Evolutionary conservation across 2,329 filamentous ascomycete species (phyloP).

Genomic region (Didymella segeticola): DNA sequence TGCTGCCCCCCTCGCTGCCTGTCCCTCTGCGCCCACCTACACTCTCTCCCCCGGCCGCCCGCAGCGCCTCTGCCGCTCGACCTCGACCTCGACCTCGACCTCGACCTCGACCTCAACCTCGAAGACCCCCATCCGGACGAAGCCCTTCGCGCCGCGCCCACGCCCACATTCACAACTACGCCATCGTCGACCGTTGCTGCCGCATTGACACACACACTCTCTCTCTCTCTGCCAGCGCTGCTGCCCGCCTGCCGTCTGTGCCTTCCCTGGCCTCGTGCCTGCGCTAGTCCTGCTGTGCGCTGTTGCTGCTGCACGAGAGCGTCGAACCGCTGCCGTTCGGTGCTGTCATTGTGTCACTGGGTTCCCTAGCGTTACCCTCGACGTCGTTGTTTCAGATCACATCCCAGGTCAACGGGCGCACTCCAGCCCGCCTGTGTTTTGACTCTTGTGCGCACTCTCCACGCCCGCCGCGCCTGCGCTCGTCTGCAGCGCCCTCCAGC

Average conservation of each 20-base stretch:
- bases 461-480: constrained; percentile 24
- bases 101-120: no score
- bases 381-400: constrained; percentile 44
- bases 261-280: background rate
- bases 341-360: constrained; percentile 20
- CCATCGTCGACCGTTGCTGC: constrained; percentile 2
- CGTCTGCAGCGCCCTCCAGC: constrained; percentile 17
- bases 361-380: constrained; percentile 19
- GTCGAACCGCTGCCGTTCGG: constrained; percentile 3
- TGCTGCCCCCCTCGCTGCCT: constrained; percentile 6
- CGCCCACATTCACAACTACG: no score
- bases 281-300: constrained; percentile 13
- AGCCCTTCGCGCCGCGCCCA: constrained; percentile 5
- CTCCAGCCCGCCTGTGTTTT: constrained; percentile 21
- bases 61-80: background rate
- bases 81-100: no score
- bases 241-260: constrained; percentile 1
- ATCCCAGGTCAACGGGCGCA: constrained; percentile 34
- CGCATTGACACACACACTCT: constrained; percentile 10
- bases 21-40: constrained; percentile 1
- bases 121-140: background rate
- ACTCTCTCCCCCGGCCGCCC: no score
- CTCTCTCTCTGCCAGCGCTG: background rate
- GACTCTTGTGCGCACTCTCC: constrained; percentile 21
- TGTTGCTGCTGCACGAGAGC: constrained; percentile 14